Conservation (phyloP, 441 rosid species). For the Brassica hybrid region DNA sequence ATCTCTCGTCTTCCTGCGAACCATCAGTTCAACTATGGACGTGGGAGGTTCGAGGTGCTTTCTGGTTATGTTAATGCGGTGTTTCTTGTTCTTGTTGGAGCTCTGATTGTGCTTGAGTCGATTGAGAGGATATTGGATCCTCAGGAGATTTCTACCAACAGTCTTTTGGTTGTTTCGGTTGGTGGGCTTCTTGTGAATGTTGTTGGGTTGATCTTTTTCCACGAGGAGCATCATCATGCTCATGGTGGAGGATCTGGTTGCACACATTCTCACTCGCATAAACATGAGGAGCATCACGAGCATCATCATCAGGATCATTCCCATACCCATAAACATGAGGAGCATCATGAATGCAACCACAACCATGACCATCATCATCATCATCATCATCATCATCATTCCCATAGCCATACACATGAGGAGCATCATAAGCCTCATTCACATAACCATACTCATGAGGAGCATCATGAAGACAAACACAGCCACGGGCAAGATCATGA, state of each 20-base stretch:
- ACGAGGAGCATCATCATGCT: slow-evolving; percentile 98
- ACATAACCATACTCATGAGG: slow-evolving; percentile 25
- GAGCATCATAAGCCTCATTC: slow-evolving; percentile 29
- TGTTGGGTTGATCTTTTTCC: slow-evolving; percentile 90
- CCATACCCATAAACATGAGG: slow-evolving; percentile 29
- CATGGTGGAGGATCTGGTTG: slow-evolving; percentile 93
- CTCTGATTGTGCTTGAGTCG: slow-evolving; percentile 86
- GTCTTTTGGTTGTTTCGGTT: slow-evolving; percentile 79
- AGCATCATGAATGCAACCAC: slow-evolving; percentile 24
- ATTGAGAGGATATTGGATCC: slow-evolving; percentile 95
- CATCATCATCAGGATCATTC: slow-evolving; percentile 18
- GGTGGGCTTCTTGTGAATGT: slow-evolving; percentile 91
- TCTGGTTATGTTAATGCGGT: slow-evolving; percentile 96
- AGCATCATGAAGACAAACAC: slow-evolving; percentile 19
- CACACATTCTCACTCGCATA: slow-evolving; percentile 59
- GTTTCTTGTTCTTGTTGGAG: slow-evolving; percentile 89
- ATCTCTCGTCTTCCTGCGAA: slow-evolving; percentile 92
- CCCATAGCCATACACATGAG: slow-evolving; percentile 43
- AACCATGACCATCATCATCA: neutral
- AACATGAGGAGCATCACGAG: neutral
- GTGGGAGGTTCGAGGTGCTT: slow-evolving; percentile 93
- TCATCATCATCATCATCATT: slow-evolving; percentile 1
- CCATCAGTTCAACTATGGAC: slow-evolving; percentile 89
- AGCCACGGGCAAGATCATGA: slow-evolving; percentile 28
- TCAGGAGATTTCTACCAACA: slow-evolving; percentile 86